A percentile compares a stretch with the other conserved stretches of the same genome.
These are phyloP conservation scores for Starmerella floricola DNA, from an alignment of 805 yeast species.

Conservation along the genomic window DNA sequence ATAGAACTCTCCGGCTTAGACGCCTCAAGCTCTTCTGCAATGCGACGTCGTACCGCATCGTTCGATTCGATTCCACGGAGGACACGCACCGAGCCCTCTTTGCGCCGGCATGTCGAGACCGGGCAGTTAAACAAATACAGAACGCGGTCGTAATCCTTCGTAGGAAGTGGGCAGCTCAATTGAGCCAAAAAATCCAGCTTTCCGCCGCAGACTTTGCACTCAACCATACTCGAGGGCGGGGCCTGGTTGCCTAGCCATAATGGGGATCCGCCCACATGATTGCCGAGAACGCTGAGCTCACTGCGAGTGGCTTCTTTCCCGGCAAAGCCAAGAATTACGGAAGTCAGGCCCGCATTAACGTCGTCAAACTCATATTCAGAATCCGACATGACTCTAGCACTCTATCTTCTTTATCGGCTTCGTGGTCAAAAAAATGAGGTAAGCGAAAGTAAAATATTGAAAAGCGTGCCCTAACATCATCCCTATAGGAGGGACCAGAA, in stretches of 20 bases:
- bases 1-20: constrained; percentile 34
- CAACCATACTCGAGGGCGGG: constrained; percentile 40
- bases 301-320: constrained; percentile 22
- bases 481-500: no score
- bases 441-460: background rate
- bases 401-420: background rate
- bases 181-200: constrained; percentile 60
- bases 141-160: constrained; percentile 51
- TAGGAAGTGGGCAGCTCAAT: constrained; percentile 67
- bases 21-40: constrained; percentile 32
- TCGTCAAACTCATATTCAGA: constrained; percentile 23
- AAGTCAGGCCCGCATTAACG: constrained; percentile 21
- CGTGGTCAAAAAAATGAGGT: background rate
- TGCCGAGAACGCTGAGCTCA: constrained; percentile 24
- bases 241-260: constrained; percentile 47
- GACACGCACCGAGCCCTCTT: constrained; percentile 59
- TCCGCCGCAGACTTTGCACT: constrained; percentile 55
- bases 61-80: constrained; percentile 65
- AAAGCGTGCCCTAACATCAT: background rate
- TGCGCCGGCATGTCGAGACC: constrained; percentile 50
- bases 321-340: constrained; percentile 30
- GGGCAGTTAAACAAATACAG: constrained; percentile 70
- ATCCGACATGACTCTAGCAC: constrained; percentile 30
- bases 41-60: constrained; percentile 30
- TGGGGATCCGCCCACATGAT: constrained; percentile 73